A percentile compares a stretch with the other conserved stretches of the same genome.
Conservation (phyloP, 2,329 filamentous ascomycete species). For the Paraphaeosphaeria minitans region DNA sequence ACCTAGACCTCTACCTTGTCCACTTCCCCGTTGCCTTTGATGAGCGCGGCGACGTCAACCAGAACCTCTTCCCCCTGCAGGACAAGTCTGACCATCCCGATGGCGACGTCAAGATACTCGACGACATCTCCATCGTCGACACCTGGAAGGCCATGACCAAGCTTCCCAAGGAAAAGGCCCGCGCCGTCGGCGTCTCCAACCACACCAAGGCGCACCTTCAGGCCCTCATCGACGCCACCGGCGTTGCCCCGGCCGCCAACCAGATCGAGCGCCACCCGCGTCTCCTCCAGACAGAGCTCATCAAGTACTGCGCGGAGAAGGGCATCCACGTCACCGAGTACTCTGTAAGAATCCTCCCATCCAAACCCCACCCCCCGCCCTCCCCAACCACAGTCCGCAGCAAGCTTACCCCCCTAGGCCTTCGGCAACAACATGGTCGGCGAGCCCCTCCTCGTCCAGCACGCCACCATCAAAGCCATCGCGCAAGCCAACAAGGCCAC, state of each 20-base stretch:
- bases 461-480: conserved; percentile 67
- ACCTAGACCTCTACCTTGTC: conserved; percentile 87
- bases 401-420: conserved; percentile 66
- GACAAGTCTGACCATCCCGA: conserved; percentile 8
- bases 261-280: conserved; percentile 40
- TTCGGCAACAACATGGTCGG: conserved; percentile 64
- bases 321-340: conserved; percentile 40
- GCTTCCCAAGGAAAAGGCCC: conserved; percentile 42
- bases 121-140: conserved; percentile 63
- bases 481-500: conserved; percentile 67
- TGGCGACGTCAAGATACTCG: conserved; percentile 30
- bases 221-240: conserved; percentile 56
- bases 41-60: conserved; percentile 48
- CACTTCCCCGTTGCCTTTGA: conserved; percentile 67
- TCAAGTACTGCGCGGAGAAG: conserved; percentile 37
- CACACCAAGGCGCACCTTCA: conserved; percentile 51
- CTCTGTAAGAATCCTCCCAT: conserved; percentile 21
- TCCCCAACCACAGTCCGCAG: conserved; percentile 63
- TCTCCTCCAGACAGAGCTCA: conserved; percentile 35
- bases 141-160: conserved; percentile 48
- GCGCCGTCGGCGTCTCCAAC: conserved; percentile 38
- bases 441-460: conserved; percentile 46
- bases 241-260: conserved; percentile 35
- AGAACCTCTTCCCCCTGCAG: conserved; percentile 32
- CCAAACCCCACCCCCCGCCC: not conserved